These are phyloP conservation scores for Eimeria necatrix DNA, from an alignment of 169 alveolate genomes.

Conservation along the genomic window DNA sequence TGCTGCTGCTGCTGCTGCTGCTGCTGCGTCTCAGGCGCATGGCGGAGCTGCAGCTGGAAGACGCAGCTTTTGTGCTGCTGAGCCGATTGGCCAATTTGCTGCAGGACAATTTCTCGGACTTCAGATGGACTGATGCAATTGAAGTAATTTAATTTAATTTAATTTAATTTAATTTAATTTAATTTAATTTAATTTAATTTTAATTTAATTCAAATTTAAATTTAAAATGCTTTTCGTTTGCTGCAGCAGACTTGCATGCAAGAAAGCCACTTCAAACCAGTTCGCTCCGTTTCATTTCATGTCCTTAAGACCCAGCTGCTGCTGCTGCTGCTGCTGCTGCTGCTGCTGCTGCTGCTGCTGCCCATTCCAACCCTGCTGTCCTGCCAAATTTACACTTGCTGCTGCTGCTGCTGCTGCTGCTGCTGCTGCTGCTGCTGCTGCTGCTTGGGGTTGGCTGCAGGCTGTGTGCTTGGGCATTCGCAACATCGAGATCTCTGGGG, in stretches of 20 bases:
- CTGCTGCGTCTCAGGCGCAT: neutral
- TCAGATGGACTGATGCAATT: slow-evolving; percentile 63
- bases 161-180: neutral
- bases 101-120: neutral
- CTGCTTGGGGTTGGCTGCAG: neutral
- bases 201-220: too few species aligned
- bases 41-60: slow-evolving; percentile 74
- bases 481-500: slow-evolving; percentile 43
- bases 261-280: too few species aligned
- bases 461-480: slow-evolving; percentile 22
- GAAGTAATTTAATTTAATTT: neutral
- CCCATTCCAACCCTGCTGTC: neutral
- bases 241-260: too few species aligned
- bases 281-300: neutral
- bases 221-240: too few species aligned
- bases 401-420: neutral
- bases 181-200: too few species aligned
- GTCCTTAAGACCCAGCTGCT: neutral
- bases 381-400: neutral
- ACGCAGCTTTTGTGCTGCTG: slow-evolving; percentile 72
- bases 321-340: neutral
- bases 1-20: neutral
- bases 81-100: slow-evolving; percentile 40
- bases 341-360: neutral
- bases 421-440: neutral